These are phyloP conservation scores for Alternaria longipes DNA, from an alignment of 2,329 filamentous ascomycete genomes.

Conservation along the genomic window DNA sequence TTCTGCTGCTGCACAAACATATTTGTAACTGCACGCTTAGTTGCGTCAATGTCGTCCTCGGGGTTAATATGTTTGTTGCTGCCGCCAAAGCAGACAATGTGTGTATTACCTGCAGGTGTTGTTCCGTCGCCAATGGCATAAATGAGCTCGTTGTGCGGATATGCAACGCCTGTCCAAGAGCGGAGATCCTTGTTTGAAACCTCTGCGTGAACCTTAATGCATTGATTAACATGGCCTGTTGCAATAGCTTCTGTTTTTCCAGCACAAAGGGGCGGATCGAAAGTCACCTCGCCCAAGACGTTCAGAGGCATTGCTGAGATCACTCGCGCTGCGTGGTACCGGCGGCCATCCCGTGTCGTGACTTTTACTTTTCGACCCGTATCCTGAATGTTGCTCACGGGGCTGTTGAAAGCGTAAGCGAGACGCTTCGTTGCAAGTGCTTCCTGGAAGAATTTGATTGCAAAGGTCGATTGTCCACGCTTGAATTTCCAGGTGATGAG, in stretches of 20 bases:
- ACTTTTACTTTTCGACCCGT: conserved; percentile 43
- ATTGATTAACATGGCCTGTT: conserved; percentile 58
- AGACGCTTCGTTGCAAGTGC: conserved; percentile 52
- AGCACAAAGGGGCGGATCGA: conserved; percentile 52
- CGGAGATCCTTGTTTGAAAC: conserved; percentile 53
- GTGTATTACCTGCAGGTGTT: conserved; percentile 55
- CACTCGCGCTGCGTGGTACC: conserved; percentile 35
- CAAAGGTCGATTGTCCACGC: conserved; percentile 58
- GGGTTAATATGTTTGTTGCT: conserved; percentile 56
- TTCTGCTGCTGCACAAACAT: no score
- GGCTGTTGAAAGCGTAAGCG: conserved; percentile 55
- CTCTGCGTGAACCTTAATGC: conserved; percentile 59
- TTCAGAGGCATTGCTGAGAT: conserved; percentile 59
- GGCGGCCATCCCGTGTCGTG: conserved; percentile 45
- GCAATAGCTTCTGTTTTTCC: conserved; percentile 51
- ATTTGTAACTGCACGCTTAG: no score
- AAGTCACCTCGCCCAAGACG: conserved; percentile 53
- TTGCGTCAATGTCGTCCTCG: conserved; percentile 50
- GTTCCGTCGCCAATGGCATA: conserved; percentile 58
- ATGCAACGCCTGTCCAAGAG: conserved; percentile 56
- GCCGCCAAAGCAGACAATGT: conserved; percentile 59
- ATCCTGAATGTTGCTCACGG: conserved; percentile 48
- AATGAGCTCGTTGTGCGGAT: conserved; percentile 55
- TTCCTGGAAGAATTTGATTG: conserved; percentile 58
- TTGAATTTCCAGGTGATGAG: conserved; percentile 47